phyloP scores from a whole-genome alignment of 148 eudicot genomes.

The Spergularia marina region DNA sequence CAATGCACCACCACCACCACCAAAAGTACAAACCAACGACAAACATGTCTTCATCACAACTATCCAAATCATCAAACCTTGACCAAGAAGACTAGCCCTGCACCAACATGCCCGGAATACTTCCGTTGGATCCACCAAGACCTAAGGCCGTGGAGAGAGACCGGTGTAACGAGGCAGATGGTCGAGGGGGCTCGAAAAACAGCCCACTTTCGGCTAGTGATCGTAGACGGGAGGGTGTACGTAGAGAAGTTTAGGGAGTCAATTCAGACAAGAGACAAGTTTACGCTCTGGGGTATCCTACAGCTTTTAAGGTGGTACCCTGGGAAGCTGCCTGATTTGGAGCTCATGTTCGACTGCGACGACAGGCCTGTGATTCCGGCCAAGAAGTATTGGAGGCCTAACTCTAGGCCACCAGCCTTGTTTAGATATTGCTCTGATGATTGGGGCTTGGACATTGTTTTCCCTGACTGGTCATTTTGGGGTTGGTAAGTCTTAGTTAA shows the following conservation, averaged over 20 bases:
- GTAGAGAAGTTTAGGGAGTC: slow-evolving; percentile 54
- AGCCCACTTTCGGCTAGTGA: slow-evolving; percentile 62
- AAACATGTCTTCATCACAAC: slow-evolving; percentile 42
- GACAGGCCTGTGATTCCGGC: slow-evolving; percentile 51
- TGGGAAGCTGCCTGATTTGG: slow-evolving; percentile 78
- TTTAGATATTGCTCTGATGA: slow-evolving; percentile 71
- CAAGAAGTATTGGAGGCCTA: slow-evolving; percentile 24
- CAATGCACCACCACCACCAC: slow-evolving; percentile 37
- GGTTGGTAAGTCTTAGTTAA: slow-evolving; percentile 52
- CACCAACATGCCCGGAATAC: slow-evolving; percentile 61
- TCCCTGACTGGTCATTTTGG: slow-evolving; percentile 96
- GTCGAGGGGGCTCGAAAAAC: slow-evolving; percentile 48
- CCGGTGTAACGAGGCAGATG: slow-evolving; percentile 63
- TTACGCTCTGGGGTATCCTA: slow-evolving; percentile 76
- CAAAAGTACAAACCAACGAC: slow-evolving; percentile 31
- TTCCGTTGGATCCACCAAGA: slow-evolving; percentile 94
- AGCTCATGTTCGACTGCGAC: slow-evolving; percentile 64
- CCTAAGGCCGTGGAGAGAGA: slow-evolving; percentile 59
- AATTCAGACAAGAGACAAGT: slow-evolving; percentile 58
- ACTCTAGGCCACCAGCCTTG: slow-evolving; percentile 57
- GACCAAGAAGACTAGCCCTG: slow-evolving; percentile 14
- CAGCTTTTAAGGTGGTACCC: slow-evolving; percentile 72
- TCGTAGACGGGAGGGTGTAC: slow-evolving; percentile 56
- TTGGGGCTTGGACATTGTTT: slow-evolving; percentile 60
- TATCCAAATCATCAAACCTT: slow-evolving; percentile 30